Percentiles rank a stretch among this genome's conserved stretches.
These are phyloP conservation scores for Vinca major DNA, from an alignment of 305 asterid species.

Conservation along the genomic window DNA sequence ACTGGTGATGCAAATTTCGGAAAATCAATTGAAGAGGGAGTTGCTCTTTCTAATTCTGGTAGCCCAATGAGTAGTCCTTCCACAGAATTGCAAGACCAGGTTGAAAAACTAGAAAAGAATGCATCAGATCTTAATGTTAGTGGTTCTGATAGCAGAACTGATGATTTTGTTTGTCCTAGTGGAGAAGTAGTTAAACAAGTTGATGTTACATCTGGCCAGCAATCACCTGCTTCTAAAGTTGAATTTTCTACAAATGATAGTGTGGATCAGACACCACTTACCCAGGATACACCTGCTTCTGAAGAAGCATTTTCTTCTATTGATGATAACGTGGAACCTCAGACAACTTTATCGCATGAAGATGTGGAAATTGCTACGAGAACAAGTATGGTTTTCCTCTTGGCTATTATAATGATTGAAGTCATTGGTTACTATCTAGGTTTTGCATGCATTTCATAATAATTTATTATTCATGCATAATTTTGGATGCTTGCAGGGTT, in stretches of 20 bases:
- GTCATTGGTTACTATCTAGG: background rate
- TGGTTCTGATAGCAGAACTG: slow-evolving; percentile 28
- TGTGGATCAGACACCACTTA: background rate
- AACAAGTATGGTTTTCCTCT: slow-evolving; percentile 31
- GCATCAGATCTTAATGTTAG: slow-evolving; percentile 20
- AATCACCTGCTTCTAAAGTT: slow-evolving; percentile 27
- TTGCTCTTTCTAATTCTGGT: slow-evolving; percentile 23
- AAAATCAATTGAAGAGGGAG: slow-evolving; percentile 22
- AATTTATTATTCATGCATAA: background rate
- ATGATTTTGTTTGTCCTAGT: slow-evolving; percentile 23
- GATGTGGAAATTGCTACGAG: slow-evolving; percentile 25
- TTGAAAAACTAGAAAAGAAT: slow-evolving; percentile 22
- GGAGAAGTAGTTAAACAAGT: slow-evolving; percentile 27
- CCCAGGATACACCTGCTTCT: slow-evolving; percentile 26
- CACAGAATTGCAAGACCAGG: slow-evolving; percentile 27
- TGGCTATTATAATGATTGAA: slow-evolving; percentile 13
- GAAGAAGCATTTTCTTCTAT: slow-evolving; percentile 24
- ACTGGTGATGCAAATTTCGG: slow-evolving; percentile 30
- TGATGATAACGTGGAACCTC: slow-evolving; percentile 32
- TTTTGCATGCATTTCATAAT: background rate
- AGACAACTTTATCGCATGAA: slow-evolving; percentile 20
- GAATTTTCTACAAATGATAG: slow-evolving; percentile 25
- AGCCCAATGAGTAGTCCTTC: slow-evolving; percentile 17
- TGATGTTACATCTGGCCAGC: slow-evolving; percentile 25
- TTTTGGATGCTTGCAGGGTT: slow-evolving; percentile 39